Conservation (phyloP, 2,329 filamentous ascomycete genomes). For the Nemania sp. region DNA sequence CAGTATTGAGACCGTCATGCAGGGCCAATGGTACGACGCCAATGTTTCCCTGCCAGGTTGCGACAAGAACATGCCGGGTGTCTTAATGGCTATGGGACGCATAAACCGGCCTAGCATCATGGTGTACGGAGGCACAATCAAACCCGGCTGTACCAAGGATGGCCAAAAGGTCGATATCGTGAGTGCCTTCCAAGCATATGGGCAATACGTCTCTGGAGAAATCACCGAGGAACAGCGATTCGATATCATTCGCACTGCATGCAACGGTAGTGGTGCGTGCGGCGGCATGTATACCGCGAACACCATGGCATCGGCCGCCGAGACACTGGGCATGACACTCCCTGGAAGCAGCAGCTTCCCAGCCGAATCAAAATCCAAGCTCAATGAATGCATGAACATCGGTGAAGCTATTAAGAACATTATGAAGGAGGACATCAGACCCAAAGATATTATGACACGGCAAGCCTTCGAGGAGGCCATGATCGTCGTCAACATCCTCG, state of each 20-base stretch:
- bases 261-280: slow-evolving; percentile 80
- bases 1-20: slow-evolving; percentile 98
- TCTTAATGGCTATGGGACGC: slow-evolving; percentile 89
- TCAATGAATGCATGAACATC: slow-evolving; percentile 70
- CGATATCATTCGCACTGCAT: slow-evolving; percentile 92
- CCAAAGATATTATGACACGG: slow-evolving; percentile 77
- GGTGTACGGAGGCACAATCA: slow-evolving; percentile 96
- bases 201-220: slow-evolving; percentile 88
- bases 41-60: slow-evolving; percentile 97
- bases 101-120: slow-evolving; percentile 94
- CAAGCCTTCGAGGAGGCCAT: slow-evolving; percentile 85
- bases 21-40: slow-evolving; percentile 97
- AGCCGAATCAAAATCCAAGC: slow-evolving; percentile 72
- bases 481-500: slow-evolving; percentile 79
- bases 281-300: slow-evolving; percentile 85
- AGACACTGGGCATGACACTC: slow-evolving; percentile 76
- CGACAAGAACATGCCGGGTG: slow-evolving; percentile 99
- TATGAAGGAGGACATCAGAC: slow-evolving; percentile 75
- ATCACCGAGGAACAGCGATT: slow-evolving; percentile 90
- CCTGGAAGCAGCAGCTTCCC: slow-evolving; percentile 80
- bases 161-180: slow-evolving; percentile 88
- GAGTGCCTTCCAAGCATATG: slow-evolving; percentile 96
- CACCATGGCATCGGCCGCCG: slow-evolving; percentile 75
- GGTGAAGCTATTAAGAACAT: slow-evolving; percentile 75
- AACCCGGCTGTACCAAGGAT: slow-evolving; percentile 79